These are phyloP conservation scores for Grosmannia penicillata DNA, from an alignment of 2,329 filamentous ascomycete genomes.

Conservation along the genomic window DNA sequence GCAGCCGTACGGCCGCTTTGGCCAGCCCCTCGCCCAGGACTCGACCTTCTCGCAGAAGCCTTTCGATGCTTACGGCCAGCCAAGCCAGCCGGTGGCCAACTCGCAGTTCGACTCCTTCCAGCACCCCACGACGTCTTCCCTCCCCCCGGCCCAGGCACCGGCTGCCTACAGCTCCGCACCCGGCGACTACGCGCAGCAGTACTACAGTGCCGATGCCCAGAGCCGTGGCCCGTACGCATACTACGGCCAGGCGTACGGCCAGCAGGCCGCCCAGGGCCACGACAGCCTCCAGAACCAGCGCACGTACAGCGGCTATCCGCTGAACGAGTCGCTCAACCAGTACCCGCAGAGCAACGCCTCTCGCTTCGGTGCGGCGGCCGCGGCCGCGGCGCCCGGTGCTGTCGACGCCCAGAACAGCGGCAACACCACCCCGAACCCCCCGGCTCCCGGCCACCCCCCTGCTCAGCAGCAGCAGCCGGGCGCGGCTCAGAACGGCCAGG, in stretches of 20 bases:
- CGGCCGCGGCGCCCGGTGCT: conserved; percentile 14
- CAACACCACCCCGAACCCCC: conserved; percentile 79
- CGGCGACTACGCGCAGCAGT: conserved; percentile 69
- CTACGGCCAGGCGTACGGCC: conserved; percentile 50
- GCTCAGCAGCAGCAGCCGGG: conserved; percentile 23
- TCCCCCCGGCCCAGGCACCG: conserved; percentile 42
- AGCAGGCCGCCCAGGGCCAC: conserved; percentile 45
- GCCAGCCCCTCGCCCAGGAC: conserved; percentile 46
- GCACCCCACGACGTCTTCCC: conserved; percentile 13
- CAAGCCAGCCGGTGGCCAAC: conserved; percentile 34
- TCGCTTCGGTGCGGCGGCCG: conserved; percentile 38
- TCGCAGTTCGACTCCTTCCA: conserved; percentile 49
- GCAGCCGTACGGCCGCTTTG: conserved; percentile 58
- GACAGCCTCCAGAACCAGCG: conserved; percentile 60
- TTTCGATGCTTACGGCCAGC: conserved; percentile 76
- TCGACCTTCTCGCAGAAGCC: conserved; percentile 57
- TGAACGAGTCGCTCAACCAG: conserved; percentile 48
- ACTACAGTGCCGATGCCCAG: conserved; percentile 60
- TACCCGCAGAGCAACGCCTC: conserved; percentile 65
- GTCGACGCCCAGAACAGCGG: conserved; percentile 73
- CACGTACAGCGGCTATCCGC: conserved; percentile 60
- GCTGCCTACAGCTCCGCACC: conserved; percentile 60
- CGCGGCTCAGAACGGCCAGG: conserved; percentile 3
- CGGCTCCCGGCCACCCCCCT: conserved; percentile 30
- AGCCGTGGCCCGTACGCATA: conserved; percentile 64